These are phyloP conservation scores for Spirogloea muscicola DNA, from an alignment of 139 green algal genomes.

Conservation along the genomic window DNA sequence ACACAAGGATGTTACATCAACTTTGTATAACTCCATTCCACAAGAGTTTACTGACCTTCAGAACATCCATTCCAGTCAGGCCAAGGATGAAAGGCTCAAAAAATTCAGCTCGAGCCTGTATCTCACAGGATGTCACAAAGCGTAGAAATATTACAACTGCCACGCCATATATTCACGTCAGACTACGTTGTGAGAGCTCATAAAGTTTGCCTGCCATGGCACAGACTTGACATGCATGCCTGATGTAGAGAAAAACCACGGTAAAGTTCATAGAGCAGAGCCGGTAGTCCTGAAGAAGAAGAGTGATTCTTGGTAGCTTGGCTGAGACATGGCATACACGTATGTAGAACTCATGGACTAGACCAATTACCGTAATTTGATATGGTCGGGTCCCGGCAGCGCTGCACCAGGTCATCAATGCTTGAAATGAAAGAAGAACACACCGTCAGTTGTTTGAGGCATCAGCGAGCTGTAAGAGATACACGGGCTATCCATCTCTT, in stretches of 20 bases:
- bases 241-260: not conserved
- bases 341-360: too few species aligned
- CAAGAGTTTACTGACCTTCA: too few species aligned
- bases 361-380: slow-evolving; percentile 27
- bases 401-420: slow-evolving; percentile 7
- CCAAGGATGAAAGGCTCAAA: slow-evolving; percentile 48
- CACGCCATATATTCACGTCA: not conserved
- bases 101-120: slow-evolving; percentile 36
- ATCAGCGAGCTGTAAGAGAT: not conserved
- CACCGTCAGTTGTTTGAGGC: not conserved
- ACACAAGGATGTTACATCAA: not conserved
- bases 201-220: not conserved
- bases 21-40: too few species aligned
- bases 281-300: not conserved
- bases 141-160: slow-evolving; percentile 47
- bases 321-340: too few species aligned
- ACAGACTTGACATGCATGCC: not conserved
- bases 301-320: not conserved
- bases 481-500: not conserved
- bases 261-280: not conserved
- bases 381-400: slow-evolving; percentile 18
- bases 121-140: slow-evolving; percentile 45
- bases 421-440: not conserved
- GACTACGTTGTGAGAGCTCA: not conserved
- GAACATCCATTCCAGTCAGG: slow-evolving; percentile 10